Conservation (phyloP, 2,329 filamentous ascomycete genomes). For the Sodiomyces alkalinus region DNA sequence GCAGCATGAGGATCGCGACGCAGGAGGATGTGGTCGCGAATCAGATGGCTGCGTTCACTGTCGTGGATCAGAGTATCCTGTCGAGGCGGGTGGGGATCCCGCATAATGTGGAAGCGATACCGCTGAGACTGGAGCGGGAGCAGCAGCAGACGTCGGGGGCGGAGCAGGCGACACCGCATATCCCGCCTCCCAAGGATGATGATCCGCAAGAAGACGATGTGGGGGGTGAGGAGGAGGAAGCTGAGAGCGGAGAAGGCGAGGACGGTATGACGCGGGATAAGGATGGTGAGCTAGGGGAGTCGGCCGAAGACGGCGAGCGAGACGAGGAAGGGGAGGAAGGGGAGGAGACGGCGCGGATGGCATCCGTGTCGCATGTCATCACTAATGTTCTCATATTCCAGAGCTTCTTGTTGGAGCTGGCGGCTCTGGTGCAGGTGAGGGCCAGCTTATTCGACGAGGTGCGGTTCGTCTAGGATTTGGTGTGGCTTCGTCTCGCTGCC, state of each 20-base stretch:
- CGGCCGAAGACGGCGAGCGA: constrained; percentile 9
- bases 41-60: constrained; percentile 46
- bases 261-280: constrained; percentile 5
- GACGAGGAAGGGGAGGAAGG: constrained; percentile 11
- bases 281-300: constrained; percentile 7
- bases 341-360: constrained; percentile 22
- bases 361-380: constrained; percentile 61
- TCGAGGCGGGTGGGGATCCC: constrained; percentile 37
- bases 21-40: constrained; percentile 24
- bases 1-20: constrained; percentile 11
- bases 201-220: constrained; percentile 13
- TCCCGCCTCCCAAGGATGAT: constrained; percentile 8
- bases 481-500: too few species aligned
- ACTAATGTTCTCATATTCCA: constrained; percentile 70
- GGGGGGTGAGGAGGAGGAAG: constrained; percentile 11
- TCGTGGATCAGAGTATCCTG: constrained; percentile 47
- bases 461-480: too few species aligned
- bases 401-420: constrained; percentile 64
- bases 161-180: constrained; percentile 6
- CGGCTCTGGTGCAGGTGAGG: constrained; percentile 58
- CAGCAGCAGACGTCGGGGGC: constrained; percentile 1
- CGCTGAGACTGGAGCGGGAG: constrained; percentile 26
- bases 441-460: constrained; percentile 66
- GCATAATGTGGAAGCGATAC: constrained; percentile 26
- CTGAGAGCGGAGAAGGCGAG: constrained; percentile 9